Percentiles rank a stretch among this genome's conserved stretches.
Conservation (phyloP, 768 basidiomycete species). For the Tremella mesenterica region DNA sequence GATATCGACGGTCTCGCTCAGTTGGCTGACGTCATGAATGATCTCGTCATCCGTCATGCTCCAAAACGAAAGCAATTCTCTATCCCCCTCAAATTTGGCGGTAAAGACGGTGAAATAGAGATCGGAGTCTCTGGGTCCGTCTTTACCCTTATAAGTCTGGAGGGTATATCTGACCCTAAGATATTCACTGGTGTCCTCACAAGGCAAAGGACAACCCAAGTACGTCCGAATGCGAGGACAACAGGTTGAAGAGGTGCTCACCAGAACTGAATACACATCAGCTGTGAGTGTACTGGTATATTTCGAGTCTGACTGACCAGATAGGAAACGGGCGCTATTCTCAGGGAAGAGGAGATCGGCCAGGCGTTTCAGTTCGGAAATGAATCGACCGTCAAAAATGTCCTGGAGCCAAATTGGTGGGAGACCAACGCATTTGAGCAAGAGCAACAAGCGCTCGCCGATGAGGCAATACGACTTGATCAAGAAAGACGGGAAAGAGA, state of each 20-base stretch:
- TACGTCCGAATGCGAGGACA: constrained; percentile 72
- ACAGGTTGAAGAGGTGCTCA: constrained; percentile 66
- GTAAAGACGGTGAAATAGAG: constrained; percentile 49
- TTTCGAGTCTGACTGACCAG: background rate
- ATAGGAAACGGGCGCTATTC: constrained; percentile 40
- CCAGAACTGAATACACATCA: constrained; percentile 66
- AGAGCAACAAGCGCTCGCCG: constrained; percentile 22
- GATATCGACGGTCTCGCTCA: constrained; percentile 45
- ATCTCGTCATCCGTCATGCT: constrained; percentile 31
- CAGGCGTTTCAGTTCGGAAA: constrained; percentile 45
- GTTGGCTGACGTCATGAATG: constrained; percentile 35
- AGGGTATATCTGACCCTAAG: constrained; percentile 46
- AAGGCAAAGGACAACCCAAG: constrained; percentile 70
- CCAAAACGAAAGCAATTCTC: constrained; percentile 76
- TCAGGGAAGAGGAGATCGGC: constrained; percentile 44
- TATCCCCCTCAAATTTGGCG: constrained; percentile 68
- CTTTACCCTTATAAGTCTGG: background rate
- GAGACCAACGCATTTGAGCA: constrained; percentile 18
- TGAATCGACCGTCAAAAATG: constrained; percentile 27
- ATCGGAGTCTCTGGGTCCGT: constrained; percentile 46
- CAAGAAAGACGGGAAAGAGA: constrained; percentile 38
- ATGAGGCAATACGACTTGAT: constrained; percentile 21
- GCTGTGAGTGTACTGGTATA: constrained; percentile 49
- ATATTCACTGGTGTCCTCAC: constrained; percentile 79
- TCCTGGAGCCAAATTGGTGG: constrained; percentile 40